phyloP scores from a whole-genome alignment of 2,329 filamentous ascomycete genomes.

The Didymella pomorum region DNA sequence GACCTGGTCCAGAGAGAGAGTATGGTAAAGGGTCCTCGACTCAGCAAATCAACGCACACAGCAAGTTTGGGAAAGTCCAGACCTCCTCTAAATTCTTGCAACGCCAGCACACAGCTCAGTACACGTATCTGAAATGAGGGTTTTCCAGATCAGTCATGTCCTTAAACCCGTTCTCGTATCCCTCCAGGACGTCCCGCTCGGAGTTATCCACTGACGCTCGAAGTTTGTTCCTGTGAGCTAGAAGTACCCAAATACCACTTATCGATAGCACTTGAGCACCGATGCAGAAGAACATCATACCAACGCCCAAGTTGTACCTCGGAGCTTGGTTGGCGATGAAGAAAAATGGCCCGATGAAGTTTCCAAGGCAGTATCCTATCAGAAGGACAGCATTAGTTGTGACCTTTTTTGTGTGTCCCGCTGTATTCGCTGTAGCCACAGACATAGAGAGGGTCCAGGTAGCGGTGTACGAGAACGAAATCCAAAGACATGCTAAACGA shows the following conservation, averaged over 20 bases:
- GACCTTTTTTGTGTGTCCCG: background rate
- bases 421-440: background rate
- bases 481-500: background rate
- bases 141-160: conserved; percentile 1
- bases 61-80: background rate
- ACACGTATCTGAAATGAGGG: background rate
- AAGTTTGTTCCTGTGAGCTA: background rate
- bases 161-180: conserved; percentile 3
- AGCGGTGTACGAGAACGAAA: background rate
- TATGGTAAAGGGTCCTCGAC: background rate
- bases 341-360: background rate
- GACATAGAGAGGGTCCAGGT: background rate
- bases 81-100: background rate
- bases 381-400: background rate
- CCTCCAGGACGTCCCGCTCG: background rate
- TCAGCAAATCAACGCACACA: background rate
- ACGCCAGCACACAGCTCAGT: background rate
- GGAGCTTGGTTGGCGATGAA: background rate
- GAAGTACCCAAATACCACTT: background rate
- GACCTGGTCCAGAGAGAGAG: background rate
- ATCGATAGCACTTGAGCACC: background rate
- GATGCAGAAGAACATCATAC: background rate
- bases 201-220: background rate
- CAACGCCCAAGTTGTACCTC: background rate
- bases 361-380: background rate